Conservation (phyloP, 2,329 filamentous ascomycete species). For the Phaeosphaeriaceae sp. region DNA sequence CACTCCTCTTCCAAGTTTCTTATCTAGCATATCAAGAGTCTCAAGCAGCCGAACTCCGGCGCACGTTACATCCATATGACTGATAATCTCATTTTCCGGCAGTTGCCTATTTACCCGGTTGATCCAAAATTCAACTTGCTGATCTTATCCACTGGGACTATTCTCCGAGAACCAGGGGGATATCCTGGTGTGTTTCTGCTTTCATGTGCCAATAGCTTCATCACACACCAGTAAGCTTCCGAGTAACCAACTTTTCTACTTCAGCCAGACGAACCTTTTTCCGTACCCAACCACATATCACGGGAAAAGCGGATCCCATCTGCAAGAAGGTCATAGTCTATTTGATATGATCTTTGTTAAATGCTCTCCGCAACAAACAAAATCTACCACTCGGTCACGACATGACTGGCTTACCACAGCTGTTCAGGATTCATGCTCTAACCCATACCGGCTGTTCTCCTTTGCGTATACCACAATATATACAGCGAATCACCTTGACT, state of each 20-base stretch:
- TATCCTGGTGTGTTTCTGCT: neutral
- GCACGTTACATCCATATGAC: slow-evolving; percentile 1
- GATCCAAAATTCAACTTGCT: slow-evolving; percentile 1
- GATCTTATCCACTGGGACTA: slow-evolving; percentile 3
- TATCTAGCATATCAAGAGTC: neutral
- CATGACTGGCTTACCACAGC: too few species aligned
- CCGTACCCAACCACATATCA: neutral
- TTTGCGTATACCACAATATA: neutral
- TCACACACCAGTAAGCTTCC: neutral
- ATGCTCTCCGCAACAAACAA: too few species aligned
- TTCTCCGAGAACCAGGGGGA: slow-evolving; percentile 2
- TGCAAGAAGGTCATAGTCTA: too few species aligned
- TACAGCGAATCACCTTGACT: neutral
- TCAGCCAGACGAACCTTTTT: neutral
- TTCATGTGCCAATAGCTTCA: neutral
- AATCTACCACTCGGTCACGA: too few species aligned
- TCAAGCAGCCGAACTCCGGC: neutral
- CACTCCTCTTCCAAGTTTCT: neutral
- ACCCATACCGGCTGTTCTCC: neutral
- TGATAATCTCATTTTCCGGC: neutral
- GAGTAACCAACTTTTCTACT: neutral
- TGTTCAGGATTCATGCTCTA: too few species aligned
- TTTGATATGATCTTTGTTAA: too few species aligned
- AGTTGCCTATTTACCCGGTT: neutral
- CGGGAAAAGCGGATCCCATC: too few species aligned